Base-by-base conservation (phyloP, 2,329 filamentous ascomycete species). In the Tympanopsis confertula region DNA sequence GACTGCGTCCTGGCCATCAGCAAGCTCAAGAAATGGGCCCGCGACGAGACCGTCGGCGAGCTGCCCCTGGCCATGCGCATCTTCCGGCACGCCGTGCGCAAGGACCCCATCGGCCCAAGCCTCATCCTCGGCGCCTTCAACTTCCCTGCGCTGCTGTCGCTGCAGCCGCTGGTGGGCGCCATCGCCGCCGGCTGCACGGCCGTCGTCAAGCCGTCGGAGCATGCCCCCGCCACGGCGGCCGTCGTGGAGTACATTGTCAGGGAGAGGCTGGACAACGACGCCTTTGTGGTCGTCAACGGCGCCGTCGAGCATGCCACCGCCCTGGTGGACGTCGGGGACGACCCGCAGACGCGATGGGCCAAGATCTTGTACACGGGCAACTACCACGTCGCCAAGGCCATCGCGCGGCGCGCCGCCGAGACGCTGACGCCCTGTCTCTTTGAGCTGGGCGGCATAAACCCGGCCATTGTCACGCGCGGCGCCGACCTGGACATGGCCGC, bases 301-400 rank as follows among this genome's bases (percentile, higher is more conserved):
- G 78, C 67, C 19, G 62, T 94, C 15, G 69, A 80, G 3, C 86
- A 94, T 66, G 87, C 83, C 3, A 86, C 83, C 35, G 78, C 78
- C 12, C 64, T 96, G 33, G 71, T 98, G 22, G 77, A 89, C 41
- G 76, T 87, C 7, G 22, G 22, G 7, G 22, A 26, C 22, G 22
- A 26, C 22, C 7, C 22, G 7, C 22, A n/a, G 7, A 26, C 22
- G 64, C 89, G 89, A 58, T 98, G 88, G 82, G 88, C 93, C 64
- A 96, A 95, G 72, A 93, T 98, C 52, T 88, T 91, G 67, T 98
- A 94, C 65, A 98, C 91, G 1, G 91, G 91, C 39, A 80, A 78
- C 50, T 71, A 72, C 38, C 64, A 56, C 19, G 86, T 95, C 14
- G 91, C 85, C 52, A 86, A 81, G 53, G 88, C 96, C 51, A 79